Evolutionary conservation across 352 stramenopile genomes (phyloP), one percentile per base, ranked within the genome.

Genomic region (Phytophthora capsici): DNA sequence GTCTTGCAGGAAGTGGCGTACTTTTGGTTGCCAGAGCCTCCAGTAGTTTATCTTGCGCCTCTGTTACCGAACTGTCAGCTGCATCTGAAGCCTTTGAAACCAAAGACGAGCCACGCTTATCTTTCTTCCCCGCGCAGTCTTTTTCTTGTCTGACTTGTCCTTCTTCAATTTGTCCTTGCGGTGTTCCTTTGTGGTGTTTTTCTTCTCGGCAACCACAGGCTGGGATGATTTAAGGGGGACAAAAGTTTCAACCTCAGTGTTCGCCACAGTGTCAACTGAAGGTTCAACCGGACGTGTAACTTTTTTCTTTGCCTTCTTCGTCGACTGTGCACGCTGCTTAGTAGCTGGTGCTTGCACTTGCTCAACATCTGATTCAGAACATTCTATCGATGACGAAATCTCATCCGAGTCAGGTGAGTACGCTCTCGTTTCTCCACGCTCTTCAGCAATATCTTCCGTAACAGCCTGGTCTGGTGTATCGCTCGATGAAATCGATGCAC

Each of bases 121-220:
- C 82, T 63, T 91, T 93, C 51, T 84, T 89, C 19, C 51, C 25
- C 69, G 67, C 28, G 37, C 38, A 5, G 67, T 68, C 34, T 84
- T 89, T 57, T 84, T 89, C 46, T 87, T 78, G 3, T 83, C 80
- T 0, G 37, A 17, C 37, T 82, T 88, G 6, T 86, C 73, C 49
- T 89, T 89, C 53, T 86, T 85, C 12, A 62, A 41, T 25, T 88
- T 89, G 13, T 92, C 80, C 41, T 87, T 88, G 36, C 75, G 73
- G 8, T 66, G 40, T n/a, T 84, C 75, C 37, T 82, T 87, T 1
- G 22, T 23, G 40, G 32, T 43, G 10, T 68, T 45, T 28, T 84
- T 85, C 43, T 78, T 84, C 9, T 71, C 69, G n/a, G 37, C 34
- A 26, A 25, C 37, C 25, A 25, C 16, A 36, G 40, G 14, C 50